A percentile compares a stretch with the other conserved stretches of the same genome.
phyloP scores from a whole-genome alignment of 1,284 basidiomycete species.

The Cutaneotrichosporon cyanovorans region DNA sequence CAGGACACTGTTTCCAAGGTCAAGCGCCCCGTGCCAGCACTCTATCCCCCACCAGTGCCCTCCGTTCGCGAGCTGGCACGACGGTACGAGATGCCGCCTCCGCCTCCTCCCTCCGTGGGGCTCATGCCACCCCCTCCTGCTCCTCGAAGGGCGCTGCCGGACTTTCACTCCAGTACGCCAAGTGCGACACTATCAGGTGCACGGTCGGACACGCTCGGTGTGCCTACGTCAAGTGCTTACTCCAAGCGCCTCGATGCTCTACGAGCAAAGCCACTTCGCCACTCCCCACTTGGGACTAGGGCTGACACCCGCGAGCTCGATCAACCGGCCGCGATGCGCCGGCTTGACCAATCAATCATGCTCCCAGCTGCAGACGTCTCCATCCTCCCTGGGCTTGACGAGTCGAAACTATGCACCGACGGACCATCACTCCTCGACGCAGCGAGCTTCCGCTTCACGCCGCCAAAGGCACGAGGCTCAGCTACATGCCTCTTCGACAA shows the following conservation, averaged over 20 bases:
- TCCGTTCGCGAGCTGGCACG: too few relatives aligned
- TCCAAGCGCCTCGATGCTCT: too few relatives aligned
- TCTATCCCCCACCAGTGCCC: neutral
- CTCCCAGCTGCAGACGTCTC: neutral
- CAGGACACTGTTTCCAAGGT: too few relatives aligned
- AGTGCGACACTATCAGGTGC: neutral
- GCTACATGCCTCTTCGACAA: neutral
- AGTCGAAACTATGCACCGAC: neutral
- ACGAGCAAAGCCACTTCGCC: too few relatives aligned
- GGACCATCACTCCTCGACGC: constrained; percentile 9
- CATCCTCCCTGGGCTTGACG: neutral
- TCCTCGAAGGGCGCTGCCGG: neutral
- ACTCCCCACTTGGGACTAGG: neutral
- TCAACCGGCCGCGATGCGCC: neutral
- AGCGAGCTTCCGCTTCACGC: constrained; percentile 12
- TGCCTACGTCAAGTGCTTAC: too few relatives aligned
- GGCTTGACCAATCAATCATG: neutral
- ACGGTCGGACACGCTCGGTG: too few relatives aligned
- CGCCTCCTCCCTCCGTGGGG: neutral
- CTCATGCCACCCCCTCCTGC: neutral
- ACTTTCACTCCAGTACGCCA: too few relatives aligned
- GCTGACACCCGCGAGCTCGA: neutral
- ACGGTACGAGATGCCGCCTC: too few relatives aligned
- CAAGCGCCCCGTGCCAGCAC: neutral
- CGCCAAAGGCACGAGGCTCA: constrained; percentile 1